phyloP scores from a whole-genome alignment of 768 basidiomycete species.

The Mycena crocata region DNA sequence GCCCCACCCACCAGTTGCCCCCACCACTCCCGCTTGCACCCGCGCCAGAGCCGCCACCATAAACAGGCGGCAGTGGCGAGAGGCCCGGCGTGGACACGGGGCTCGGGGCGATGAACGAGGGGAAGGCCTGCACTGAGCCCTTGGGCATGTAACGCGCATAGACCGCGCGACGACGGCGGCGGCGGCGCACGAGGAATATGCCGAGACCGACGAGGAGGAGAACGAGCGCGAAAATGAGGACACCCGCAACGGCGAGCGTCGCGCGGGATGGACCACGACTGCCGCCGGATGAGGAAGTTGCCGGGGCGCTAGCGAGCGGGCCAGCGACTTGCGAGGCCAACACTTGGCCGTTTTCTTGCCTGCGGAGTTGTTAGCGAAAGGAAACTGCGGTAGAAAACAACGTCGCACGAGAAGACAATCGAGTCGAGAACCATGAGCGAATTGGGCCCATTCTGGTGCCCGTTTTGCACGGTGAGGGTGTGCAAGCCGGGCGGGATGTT shows the following conservation, averaged over 20 bases:
- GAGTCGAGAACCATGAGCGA: constrained; percentile 51
- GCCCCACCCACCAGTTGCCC: constrained; percentile 21
- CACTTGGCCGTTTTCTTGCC: constrained; percentile 1
- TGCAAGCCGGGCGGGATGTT: constrained; percentile 40
- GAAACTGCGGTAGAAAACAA: background rate
- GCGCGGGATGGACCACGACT: background rate
- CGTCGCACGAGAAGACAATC: constrained; percentile 53
- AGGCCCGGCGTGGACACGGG: background rate
- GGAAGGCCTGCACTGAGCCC: constrained; percentile 26
- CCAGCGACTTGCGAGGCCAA: background rate
- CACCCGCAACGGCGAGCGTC: constrained; percentile 24
- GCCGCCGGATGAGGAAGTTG: background rate
- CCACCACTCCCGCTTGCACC: background rate
- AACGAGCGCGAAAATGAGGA: constrained; percentile 16
- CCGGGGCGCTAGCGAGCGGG: background rate
- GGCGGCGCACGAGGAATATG: constrained; percentile 21
- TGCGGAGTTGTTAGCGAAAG: background rate
- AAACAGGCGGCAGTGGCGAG: constrained; percentile 1
- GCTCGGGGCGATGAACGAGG: constrained; percentile 10
- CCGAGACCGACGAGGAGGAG: constrained; percentile 16
- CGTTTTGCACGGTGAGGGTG: constrained; percentile 45
- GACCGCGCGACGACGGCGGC: constrained; percentile 24
- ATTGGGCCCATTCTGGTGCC: constrained; percentile 33
- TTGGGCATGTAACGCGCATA: constrained; percentile 28
- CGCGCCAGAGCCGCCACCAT: background rate